Evolutionary conservation across 345 rosid genomes (phyloP).

Genomic region (Eucalyptus fibrosa): DNA sequence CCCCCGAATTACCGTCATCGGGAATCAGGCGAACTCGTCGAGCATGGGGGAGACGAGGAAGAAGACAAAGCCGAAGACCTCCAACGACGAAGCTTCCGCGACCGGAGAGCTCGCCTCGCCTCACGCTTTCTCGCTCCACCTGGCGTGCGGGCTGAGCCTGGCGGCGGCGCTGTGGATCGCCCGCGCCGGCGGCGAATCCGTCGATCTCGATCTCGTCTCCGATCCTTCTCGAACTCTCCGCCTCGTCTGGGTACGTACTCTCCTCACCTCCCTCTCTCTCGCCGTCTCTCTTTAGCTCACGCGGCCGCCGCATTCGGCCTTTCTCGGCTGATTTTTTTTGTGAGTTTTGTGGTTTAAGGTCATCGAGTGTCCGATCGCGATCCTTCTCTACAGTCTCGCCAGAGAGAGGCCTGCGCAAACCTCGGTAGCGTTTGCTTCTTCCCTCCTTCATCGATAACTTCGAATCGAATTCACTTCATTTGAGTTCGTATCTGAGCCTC

Average conservation of each 20-base stretch:
- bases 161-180: constrained; percentile 36
- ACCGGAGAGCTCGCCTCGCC: not conserved
- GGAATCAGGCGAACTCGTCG: not conserved
- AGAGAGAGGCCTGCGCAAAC: constrained; percentile 34
- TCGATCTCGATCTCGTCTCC: constrained; percentile 49
- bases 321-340: not conserved
- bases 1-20: not conserved
- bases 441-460: not conserved
- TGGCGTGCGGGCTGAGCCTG: constrained; percentile 30
- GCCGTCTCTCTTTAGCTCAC: not conserved
- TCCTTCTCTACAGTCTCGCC: constrained; percentile 43
- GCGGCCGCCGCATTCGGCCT: not conserved
- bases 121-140: constrained; percentile 12
- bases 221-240: constrained; percentile 46
- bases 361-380: constrained; percentile 29
- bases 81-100: not conserved
- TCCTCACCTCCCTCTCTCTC: not conserved
- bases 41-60: not conserved
- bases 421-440: constrained; percentile 32
- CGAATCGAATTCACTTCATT: not conserved
- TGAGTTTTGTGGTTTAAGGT: constrained; percentile 9
- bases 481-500: not conserved
- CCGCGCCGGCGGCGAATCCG: constrained; percentile 18
- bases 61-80: not conserved
- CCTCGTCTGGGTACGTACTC: constrained; percentile 36